These are phyloP conservation scores for Sporothrix humicola DNA, from an alignment of 2,329 filamentous ascomycete species.

Conservation along the genomic window DNA sequence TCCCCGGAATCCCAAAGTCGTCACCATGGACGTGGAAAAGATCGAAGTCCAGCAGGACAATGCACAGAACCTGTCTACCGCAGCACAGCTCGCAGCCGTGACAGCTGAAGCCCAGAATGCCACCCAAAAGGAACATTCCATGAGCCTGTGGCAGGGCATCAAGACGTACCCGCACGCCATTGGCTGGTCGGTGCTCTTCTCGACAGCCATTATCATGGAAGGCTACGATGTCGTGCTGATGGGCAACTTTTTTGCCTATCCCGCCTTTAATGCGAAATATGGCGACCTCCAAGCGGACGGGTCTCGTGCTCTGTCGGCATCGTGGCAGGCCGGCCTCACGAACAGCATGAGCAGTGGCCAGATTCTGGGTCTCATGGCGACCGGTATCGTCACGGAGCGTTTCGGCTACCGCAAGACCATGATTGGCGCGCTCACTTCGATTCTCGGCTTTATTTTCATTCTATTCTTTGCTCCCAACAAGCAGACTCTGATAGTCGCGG, in stretches of 20 bases:
- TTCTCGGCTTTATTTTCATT: slow-evolving; percentile 45
- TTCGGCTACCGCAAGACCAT: slow-evolving; percentile 26
- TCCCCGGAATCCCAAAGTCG: too few species aligned
- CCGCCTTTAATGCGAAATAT: slow-evolving; percentile 41
- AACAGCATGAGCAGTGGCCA: slow-evolving; percentile 62
- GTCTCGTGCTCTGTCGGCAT: slow-evolving; percentile 16
- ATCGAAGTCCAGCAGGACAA: neutral
- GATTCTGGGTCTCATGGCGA: slow-evolving; percentile 47
- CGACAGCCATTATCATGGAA: slow-evolving; percentile 35
- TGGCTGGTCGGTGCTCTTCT: slow-evolving; percentile 32
- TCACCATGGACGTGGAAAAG: neutral
- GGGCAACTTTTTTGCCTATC: slow-evolving; percentile 46
- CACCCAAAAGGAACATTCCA: slow-evolving; percentile 28
- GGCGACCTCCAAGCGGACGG: slow-evolving; percentile 37
- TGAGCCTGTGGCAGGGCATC: slow-evolving; percentile 26
- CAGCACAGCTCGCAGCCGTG: neutral
- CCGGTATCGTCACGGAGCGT: slow-evolving; percentile 2
- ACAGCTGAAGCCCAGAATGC: neutral
- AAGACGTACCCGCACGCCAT: slow-evolving; percentile 31
- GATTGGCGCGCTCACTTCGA: slow-evolving; percentile 30
- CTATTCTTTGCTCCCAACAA: slow-evolving; percentile 8
- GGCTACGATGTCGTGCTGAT: slow-evolving; percentile 45
- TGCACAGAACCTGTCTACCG: neutral
- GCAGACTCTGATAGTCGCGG: neutral
- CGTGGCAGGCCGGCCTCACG: slow-evolving; percentile 28